Conservation (phyloP, 345 rosid genomes). For the Ailanthus altissimus region DNA sequence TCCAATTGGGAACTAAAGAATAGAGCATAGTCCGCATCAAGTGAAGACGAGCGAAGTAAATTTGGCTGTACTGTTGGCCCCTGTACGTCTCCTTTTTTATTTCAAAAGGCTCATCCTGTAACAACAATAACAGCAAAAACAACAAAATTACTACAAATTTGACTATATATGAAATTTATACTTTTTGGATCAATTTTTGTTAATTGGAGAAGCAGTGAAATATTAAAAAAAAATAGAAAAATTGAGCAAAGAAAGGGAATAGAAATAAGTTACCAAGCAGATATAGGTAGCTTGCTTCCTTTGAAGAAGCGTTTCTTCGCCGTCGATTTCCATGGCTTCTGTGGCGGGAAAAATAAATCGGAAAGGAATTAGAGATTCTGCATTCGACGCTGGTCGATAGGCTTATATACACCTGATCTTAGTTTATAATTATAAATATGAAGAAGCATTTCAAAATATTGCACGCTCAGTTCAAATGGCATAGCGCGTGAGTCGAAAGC, state of each 20-base stretch:
- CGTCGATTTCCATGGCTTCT: conserved; percentile 67
- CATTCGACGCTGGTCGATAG: no score
- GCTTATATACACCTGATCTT: no score
- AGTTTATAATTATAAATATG: no score
- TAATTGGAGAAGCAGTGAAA: not conserved
- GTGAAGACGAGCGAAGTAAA: conserved; percentile 86
- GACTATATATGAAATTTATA: not conserved
- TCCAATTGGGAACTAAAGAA: conserved; percentile 79
- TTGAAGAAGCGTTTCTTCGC: conserved; percentile 39
- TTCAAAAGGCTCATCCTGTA: conserved; percentile 76
- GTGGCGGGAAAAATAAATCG: conserved; percentile 37
- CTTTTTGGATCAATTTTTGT: not conserved
- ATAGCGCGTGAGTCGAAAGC: no score
- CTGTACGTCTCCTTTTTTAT: conserved; percentile 72
- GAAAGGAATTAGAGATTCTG: not conserved
- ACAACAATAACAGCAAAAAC: not conserved
- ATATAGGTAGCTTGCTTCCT: conserved; percentile 60
- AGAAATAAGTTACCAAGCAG: conserved; percentile 39
- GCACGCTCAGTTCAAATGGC: no score
- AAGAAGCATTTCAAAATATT: no score
- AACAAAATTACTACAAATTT: not conserved
- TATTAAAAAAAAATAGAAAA: not conserved
- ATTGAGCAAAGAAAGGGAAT: not conserved
- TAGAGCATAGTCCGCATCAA: conserved; percentile 71
- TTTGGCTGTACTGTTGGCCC: conserved; percentile 94